Percentiles rank a stretch among this genome's conserved stretches.
Evolutionary conservation across 805 yeast genomes (phyloP).

Genomic region (Lachancea lanzarotensis): DNA sequence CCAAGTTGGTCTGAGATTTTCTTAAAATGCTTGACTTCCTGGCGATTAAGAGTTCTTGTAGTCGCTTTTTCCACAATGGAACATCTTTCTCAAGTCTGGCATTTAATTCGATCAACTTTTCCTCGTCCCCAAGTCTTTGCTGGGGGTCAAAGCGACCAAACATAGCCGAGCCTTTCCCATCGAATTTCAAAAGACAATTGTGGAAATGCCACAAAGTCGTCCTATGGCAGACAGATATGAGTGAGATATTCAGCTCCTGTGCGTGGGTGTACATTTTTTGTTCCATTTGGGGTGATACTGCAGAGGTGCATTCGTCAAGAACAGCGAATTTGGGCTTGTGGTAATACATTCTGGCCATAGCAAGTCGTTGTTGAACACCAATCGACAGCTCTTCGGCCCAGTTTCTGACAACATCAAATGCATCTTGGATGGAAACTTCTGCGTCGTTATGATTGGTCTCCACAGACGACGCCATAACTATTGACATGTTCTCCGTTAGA

Average conservation of each 20-base stretch:
- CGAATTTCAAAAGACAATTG: slow-evolving; percentile 71
- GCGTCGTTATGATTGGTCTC: slow-evolving; percentile 19
- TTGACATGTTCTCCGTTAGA: slow-evolving; percentile 38
- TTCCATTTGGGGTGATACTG: slow-evolving; percentile 87
- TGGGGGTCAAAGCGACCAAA: slow-evolving; percentile 63
- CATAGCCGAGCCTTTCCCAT: slow-evolving; percentile 69
- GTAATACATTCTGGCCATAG: slow-evolving; percentile 87
- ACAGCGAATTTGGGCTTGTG: slow-evolving; percentile 92
- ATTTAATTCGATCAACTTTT: slow-evolving; percentile 68
- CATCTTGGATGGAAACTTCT: slow-evolving; percentile 36
- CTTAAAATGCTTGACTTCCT: slow-evolving; percentile 32
- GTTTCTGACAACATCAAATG: slow-evolving; percentile 61
- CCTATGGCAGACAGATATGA: slow-evolving; percentile 86
- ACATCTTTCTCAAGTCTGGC: slow-evolving; percentile 59
- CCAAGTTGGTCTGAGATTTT: slow-evolving; percentile 28
- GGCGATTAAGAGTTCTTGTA: slow-evolving; percentile 55
- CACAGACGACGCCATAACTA: slow-evolving; percentile 23
- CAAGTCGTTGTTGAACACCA: slow-evolving; percentile 90
- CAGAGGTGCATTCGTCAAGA: slow-evolving; percentile 91
- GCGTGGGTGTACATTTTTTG: slow-evolving; percentile 84
- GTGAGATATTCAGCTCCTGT: slow-evolving; percentile 67
- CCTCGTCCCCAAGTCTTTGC: slow-evolving; percentile 65
- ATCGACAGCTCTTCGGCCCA: slow-evolving; percentile 87
- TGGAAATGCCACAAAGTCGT: slow-evolving; percentile 93
- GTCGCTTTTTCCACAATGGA: slow-evolving; percentile 57